These are phyloP conservation scores for Aspergillus brunneoviolaceus DNA, from an alignment of 2,329 filamentous ascomycete genomes.

Conservation along the genomic window DNA sequence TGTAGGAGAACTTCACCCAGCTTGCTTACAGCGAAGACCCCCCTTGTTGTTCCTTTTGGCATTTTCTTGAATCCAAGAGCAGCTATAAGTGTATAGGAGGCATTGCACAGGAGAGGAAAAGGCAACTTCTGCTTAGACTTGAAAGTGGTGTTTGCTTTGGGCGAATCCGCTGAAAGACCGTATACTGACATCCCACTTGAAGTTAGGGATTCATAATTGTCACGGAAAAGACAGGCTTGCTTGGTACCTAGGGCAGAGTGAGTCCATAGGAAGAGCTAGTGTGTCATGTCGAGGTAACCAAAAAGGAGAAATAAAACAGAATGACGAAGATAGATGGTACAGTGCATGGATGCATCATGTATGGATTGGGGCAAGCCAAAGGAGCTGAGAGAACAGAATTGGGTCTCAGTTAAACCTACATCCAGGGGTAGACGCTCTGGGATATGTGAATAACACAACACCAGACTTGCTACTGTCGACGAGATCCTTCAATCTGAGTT, in stretches of 20 bases:
- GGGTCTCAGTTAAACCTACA: conserved; percentile 63
- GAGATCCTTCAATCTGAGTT: conserved; percentile 76
- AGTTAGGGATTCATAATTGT: conserved; percentile 74
- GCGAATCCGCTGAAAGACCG: conserved; percentile 81
- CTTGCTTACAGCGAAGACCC: conserved; percentile 86
- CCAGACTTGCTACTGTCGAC: conserved; percentile 80
- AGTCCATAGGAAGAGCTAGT: neutral
- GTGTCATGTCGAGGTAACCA: neutral
- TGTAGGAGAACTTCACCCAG: conserved; percentile 74
- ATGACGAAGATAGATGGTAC: neutral
- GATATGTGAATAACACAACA: conserved; percentile 92
- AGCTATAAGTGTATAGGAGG: conserved; percentile 68
- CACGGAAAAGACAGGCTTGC: conserved; percentile 91
- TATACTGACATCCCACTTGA: conserved; percentile 81
- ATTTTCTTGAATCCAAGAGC: conserved; percentile 89
- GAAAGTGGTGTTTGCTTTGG: conserved; percentile 91
- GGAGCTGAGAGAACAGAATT: neutral
- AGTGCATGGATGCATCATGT: neutral
- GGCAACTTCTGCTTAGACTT: conserved; percentile 86
- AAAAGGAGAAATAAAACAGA: neutral
- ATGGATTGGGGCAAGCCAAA: neutral
- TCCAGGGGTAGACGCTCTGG: conserved; percentile 88
- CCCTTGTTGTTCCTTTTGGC: conserved; percentile 76
- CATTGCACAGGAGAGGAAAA: conserved; percentile 86
- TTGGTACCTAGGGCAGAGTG: conserved; percentile 67